Evolutionary conservation across 495 filamentous ascomycete species (phyloP), one percentile per base, ranked within the genome.

Genomic region (Penicillium pancosmium): DNA sequence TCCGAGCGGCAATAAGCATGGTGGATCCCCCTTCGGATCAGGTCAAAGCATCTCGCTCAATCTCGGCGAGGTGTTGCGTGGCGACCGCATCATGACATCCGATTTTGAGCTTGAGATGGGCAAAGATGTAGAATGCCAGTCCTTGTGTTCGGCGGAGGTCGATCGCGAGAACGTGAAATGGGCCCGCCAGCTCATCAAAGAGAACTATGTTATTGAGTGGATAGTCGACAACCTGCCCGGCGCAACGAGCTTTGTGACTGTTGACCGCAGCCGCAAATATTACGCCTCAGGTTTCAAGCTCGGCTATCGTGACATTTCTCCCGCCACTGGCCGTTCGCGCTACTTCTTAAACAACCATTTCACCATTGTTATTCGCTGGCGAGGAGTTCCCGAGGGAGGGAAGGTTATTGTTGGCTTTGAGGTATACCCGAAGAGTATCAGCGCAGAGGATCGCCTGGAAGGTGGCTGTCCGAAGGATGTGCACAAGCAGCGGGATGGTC

Each of bases 221-320:
- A 97, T 97, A 65, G 91, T 93, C 44, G 93, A 97, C 70, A 97
- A 97, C 60, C 80, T 97, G 25, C 93, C 93, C 10, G 93, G 93
- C 8, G 93, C 93, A 41, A 96, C 93, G 4, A 92, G 88, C 68
- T 97, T 96, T 65, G 91, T 96, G 46, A 95, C 91, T 0, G 88
- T 91, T 13, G 93, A 97, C 70, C 91, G 91, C 70, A 86, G 82
- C 53, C 85, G 87, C 62, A 96, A 92, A 70, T 96, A 96, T 73
- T 97, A 96, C 68, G 91, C 93, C 21, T 87, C 93, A 13, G 93
- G 93, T n/a, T 97, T 96, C 78, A 97, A 96, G 76, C 75, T 97
- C 31, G 93, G 93, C 1, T 91, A 88, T 63, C 86, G 85, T 57
- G 90, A 95, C 54, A 80, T 80, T 47, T 86, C 85, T 0, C 72